phyloP scores from a whole-genome alignment of 1,284 basidiomycete species.

The Malassezia cuniculi region DNA sequence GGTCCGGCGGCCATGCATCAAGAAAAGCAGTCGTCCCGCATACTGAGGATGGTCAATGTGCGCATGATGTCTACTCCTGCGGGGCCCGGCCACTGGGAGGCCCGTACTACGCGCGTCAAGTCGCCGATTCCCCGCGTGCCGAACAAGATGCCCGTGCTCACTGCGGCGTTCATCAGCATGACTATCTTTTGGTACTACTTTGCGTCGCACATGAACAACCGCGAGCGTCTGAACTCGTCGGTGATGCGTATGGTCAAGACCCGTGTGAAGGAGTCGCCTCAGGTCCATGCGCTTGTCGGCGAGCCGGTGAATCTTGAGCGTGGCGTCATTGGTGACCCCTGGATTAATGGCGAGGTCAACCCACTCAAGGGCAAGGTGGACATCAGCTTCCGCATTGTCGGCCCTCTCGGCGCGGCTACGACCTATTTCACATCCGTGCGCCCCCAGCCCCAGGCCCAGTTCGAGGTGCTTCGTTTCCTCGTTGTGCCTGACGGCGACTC shows the following conservation, averaged over 20 bases:
- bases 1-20: too few relatives aligned
- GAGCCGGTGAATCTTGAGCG: conserved; percentile 12
- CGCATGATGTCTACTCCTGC: conserved; percentile 1
- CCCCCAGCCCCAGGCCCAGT: conserved; percentile 16
- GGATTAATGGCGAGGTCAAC: conserved; percentile 25
- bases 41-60: too few relatives aligned
- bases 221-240: conserved; percentile 22
- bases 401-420: conserved; percentile 15
- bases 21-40: too few relatives aligned
- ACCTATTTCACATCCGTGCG: conserved; percentile 35
- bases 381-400: conserved; percentile 23
- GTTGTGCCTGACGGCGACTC: conserved; percentile 20
- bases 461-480: conserved; percentile 30
- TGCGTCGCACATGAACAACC: conserved; percentile 31
- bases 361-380: conserved; percentile 36
- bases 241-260: conserved; percentile 26
- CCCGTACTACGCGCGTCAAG: conserved; percentile 12
- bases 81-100: conserved; percentile 10
- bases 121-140: conserved; percentile 4
- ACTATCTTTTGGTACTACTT: conserved; percentile 21
- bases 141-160: conserved; percentile 6
- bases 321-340: conserved; percentile 12
- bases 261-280: conserved; percentile 17
- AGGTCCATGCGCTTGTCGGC: conserved; percentile 16
- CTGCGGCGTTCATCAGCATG: conserved; percentile 1